Percentiles rank a stretch among this genome's conserved stretches.
Evolutionary conservation across 1,284 basidiomycete genomes (phyloP).

Genomic region (Heterobasidion annosum): DNA sequence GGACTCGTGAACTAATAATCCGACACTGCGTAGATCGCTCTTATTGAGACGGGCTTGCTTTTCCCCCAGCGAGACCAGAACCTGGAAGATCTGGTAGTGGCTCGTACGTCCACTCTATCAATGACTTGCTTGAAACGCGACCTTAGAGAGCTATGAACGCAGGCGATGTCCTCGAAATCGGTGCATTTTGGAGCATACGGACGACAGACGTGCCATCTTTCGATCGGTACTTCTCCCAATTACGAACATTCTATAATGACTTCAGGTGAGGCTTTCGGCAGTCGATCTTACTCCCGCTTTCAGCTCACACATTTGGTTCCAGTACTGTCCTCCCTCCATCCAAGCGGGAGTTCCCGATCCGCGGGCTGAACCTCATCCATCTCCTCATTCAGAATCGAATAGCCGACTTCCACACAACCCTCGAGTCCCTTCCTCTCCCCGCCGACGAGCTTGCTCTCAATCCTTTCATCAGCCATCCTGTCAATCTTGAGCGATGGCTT

Average conservation of each 20-base stretch:
- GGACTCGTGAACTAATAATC: background rate
- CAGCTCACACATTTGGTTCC: background rate
- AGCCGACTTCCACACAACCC: conserved; percentile 97
- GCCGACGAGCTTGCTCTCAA: conserved; percentile 67
- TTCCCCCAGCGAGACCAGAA: conserved; percentile 53
- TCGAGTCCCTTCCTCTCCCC: conserved; percentile 85
- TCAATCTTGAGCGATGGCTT: conserved; percentile 91
- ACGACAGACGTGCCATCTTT: conserved; percentile 86
- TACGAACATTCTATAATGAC: conserved; percentile 90
- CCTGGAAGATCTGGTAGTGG: conserved; percentile 54
- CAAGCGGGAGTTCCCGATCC: conserved; percentile 79
- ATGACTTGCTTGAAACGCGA: background rate
- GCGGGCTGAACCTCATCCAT: conserved; percentile 90
- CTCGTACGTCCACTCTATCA: conserved; percentile 41
- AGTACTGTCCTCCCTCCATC: conserved; percentile 76
- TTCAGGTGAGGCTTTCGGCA: conserved; percentile 43
- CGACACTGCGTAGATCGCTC: conserved; percentile 44
- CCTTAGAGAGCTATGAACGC: conserved; percentile 8
- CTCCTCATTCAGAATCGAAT: conserved; percentile 95
- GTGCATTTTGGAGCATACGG: conserved; percentile 89
- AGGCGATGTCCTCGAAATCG: conserved; percentile 95
- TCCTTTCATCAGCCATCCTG: conserved; percentile 77
- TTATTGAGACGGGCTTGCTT: conserved; percentile 73
- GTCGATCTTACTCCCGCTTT: background rate
- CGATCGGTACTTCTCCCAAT: conserved; percentile 90